Evolutionary conservation across 257 asterid species (phyloP), one percentile per base, ranked within the genome.

Genomic region (Striga asiatica): DNA sequence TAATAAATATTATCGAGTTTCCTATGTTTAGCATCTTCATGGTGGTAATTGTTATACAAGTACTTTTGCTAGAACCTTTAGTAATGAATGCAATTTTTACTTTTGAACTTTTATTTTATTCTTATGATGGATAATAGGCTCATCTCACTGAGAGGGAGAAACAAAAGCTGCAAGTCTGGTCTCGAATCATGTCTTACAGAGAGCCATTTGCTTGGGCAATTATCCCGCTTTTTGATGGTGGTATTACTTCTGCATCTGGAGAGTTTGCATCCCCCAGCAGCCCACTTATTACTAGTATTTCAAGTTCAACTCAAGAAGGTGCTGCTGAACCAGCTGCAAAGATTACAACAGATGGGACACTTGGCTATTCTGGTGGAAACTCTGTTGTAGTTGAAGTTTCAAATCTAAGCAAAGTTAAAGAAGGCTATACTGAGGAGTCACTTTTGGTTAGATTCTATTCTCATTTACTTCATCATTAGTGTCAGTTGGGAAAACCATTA

Each of bases 131-230:
- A 23, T 73, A 47, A 61, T 69, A 92, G 99, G 97, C 74, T 67
- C 89, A 82, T 70, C 78, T 88, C 64, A 81, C 94, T 22, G 99
- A 92, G 74, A 76, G 99, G 79, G 99, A 92, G 79, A 92, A 77
- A 71, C 99, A 92, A 76, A 92, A 84, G 62, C 78, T 92, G 67
- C 99, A 92, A 84, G 93, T 88, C 48, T 92, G 99, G 99, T 84
- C 97, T 51, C 85, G 89, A 68, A 73, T 92, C 72, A 92, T 92
- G 99, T 95, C 99, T 50, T 75, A 88, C 64, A 76, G 81, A 66
- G 99, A 92, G 77, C 72, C 99, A 50, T 92, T 92, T 79, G 81
- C 99, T 35, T 92, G 95, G 97, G 97, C 95, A 59, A 82, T 92
- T 55, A 80, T 92, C 65, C 97, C 99, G 11, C 97, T 92, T 56